Base-by-base conservation (phyloP, 2,329 filamentous ascomycete genomes). In the Magnaporthales sp. region DNA sequence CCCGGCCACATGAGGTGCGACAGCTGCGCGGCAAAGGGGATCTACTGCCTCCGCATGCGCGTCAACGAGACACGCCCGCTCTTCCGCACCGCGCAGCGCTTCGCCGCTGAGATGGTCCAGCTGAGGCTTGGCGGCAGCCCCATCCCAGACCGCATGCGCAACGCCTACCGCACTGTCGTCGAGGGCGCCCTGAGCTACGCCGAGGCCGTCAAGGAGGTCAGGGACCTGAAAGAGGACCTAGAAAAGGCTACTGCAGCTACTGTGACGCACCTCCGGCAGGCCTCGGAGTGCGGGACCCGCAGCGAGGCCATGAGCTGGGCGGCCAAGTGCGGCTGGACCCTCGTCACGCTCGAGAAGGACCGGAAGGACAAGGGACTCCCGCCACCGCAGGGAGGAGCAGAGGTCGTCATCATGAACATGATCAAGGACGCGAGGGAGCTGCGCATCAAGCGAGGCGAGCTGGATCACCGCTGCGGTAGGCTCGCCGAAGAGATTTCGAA, bases 121-220 rank as follows among this genome's bases (percentile, higher is more conserved):
- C 64, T 60, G 11, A 54, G 64, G 3, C 26, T 61, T 3, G 24
- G 15, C 10, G 32, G 26, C 4, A 27, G n/a, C 7, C 15, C 19
- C 30, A n/a, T 46, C 9, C 31, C 62, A 5, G 29, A 26, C 19
- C n/a, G 29, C 9, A 26, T 38, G 54, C 29, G 56, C 51, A 27
- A 32, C 19, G 64, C 64, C 19, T 66, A 60, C 27, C 24, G 58
- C 54, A 54, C 46, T 4, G 22, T 58, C 27, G 27, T 66, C 7
- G 22, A 66, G 13, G 29, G 27, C 10, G 64, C 64, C 51, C 22
- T 66, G n/a, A 60, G 30, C 30, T 66, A 38, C 29, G 64, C 64
- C 51, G 54, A 60, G 29, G 54, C 64, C 64, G 51, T 60, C n/a
- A 60, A 27, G 30, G 54, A 61, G 19, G 60, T 66, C 64, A 66